Percentiles rank a stretch among this genome's conserved stretches.
These are phyloP conservation scores for Podospora pseudoanserina DNA, from an alignment of 495 filamentous ascomycete species.

Conservation along the genomic window DNA sequence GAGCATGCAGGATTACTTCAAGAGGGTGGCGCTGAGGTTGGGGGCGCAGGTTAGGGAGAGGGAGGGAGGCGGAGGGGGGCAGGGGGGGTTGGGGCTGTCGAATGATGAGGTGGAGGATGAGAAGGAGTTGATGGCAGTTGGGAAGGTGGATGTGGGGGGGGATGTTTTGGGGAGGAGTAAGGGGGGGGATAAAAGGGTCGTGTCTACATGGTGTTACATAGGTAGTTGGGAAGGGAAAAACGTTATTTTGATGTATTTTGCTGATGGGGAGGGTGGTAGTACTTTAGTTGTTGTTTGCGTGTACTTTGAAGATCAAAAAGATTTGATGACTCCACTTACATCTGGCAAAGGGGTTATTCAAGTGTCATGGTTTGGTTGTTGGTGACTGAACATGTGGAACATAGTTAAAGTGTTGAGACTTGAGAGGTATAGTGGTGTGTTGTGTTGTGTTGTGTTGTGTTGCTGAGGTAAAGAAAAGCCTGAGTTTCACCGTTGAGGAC, in stretches of 20 bases:
- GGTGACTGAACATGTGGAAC: too few species aligned
- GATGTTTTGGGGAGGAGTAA: constrained; percentile 44
- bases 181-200: constrained; percentile 16
- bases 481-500: too few species aligned
- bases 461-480: too few species aligned
- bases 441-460: too few species aligned
- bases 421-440: too few species aligned
- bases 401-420: too few species aligned
- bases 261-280: too few species aligned
- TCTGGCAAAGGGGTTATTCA: too few species aligned
- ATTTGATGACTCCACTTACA: too few species aligned
- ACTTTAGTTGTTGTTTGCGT: too few species aligned
- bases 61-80: constrained; percentile 87
- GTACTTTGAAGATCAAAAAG: too few species aligned
- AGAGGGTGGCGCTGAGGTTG: constrained; percentile 78
- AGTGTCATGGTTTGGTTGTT: too few species aligned
- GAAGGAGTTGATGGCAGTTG: constrained; percentile 92
- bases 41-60: constrained; percentile 81
- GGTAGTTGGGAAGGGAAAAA: not conserved
- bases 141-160: constrained; percentile 79
- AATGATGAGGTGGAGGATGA: constrained; percentile 92
- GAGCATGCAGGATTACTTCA: constrained; percentile 97
- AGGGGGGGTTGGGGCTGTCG: constrained; percentile 75
- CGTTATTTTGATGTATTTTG: not conserved
- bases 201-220: not conserved